These are phyloP conservation scores for Thalassiosira mediterranea DNA, from an alignment of 352 stramenopile species.

Conservation along the genomic window DNA sequence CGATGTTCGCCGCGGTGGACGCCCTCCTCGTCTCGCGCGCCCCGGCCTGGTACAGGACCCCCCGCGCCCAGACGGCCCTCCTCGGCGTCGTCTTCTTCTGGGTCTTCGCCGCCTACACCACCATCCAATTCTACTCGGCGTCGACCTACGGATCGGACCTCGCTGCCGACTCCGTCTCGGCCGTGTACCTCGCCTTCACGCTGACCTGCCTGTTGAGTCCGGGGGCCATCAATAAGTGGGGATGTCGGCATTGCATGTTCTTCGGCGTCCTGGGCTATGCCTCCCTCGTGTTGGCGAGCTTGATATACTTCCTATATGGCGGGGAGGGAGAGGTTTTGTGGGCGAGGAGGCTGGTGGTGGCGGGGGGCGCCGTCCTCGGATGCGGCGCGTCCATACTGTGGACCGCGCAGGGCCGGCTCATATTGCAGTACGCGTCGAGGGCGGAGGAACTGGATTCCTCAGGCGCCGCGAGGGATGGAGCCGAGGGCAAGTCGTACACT, in stretches of 20 bases:
- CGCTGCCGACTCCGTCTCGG: slow-evolving; percentile 41
- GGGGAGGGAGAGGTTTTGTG: slow-evolving; percentile 24
- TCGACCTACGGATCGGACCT: slow-evolving; percentile 53
- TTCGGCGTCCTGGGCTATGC: slow-evolving; percentile 82
- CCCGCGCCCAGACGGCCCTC: slow-evolving; percentile 35
- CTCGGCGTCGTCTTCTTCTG: slow-evolving; percentile 70
- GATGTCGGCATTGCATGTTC: slow-evolving; percentile 68
- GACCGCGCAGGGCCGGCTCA: slow-evolving; percentile 75
- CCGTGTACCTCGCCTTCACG: slow-evolving; percentile 84
- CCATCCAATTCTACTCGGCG: slow-evolving; percentile 65
- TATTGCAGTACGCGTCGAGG: slow-evolving; percentile 77
- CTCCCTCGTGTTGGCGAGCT: slow-evolving; percentile 67
- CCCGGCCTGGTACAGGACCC: slow-evolving; percentile 45
- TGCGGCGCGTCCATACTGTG: slow-evolving; percentile 84
- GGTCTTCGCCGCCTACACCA: slow-evolving; percentile 68
- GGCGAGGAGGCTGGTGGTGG: slow-evolving; percentile 46
- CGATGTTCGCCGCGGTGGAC: slow-evolving; percentile 15
- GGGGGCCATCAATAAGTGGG: slow-evolving; percentile 70
- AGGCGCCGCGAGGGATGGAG: background rate
- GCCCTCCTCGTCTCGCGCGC: slow-evolving; percentile 1
- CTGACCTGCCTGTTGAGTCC: slow-evolving; percentile 72
- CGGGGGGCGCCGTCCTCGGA: slow-evolving; percentile 72
- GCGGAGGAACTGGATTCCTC: slow-evolving; percentile 44
- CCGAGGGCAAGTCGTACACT: slow-evolving; percentile 21
- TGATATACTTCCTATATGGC: slow-evolving; percentile 69